Conservation (phyloP, 2,329 filamentous ascomycete species). For the Fusarium brachygibbosum region DNA sequence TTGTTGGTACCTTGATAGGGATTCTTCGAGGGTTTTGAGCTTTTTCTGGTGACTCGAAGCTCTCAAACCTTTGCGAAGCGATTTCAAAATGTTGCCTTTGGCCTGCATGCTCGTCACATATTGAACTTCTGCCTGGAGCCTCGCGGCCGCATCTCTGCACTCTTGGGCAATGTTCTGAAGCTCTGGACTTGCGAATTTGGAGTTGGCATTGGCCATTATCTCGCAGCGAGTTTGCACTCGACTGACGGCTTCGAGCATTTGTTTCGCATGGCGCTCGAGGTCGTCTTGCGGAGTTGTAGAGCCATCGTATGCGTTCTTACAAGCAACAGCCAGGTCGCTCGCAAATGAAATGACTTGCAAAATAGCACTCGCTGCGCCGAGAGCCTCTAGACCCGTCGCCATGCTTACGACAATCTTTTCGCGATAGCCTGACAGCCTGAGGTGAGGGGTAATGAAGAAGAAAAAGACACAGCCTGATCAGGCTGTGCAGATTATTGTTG, state of each 20-base stretch:
- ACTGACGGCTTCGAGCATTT: not conserved
- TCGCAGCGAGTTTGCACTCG: slow-evolving; percentile 1
- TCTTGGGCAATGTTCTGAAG: slow-evolving; percentile 1
- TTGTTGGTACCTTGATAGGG: accelerated
- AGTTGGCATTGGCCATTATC: accelerated
- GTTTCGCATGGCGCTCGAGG: not conserved
- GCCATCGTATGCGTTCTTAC: slow-evolving; percentile 21
- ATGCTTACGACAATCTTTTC: accelerated
- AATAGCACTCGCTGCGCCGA: slow-evolving; percentile 28
- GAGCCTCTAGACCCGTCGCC: slow-evolving; percentile 9
- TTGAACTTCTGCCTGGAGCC: accelerated
- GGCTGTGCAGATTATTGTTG: not conserved
- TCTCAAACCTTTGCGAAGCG: accelerated
- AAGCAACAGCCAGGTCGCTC: not conserved
- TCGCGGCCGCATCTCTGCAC: not conserved
- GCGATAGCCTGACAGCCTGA: accelerated
- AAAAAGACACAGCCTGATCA: not conserved
- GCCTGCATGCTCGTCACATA: accelerated
- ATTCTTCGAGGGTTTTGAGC: accelerated
- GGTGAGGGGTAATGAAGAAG: not conserved
- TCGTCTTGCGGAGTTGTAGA: not conserved
- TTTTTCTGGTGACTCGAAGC: accelerated
- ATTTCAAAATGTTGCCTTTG: accelerated
- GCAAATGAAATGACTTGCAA: slow-evolving; percentile 33
- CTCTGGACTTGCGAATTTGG: not conserved